phyloP scores from a whole-genome alignment of 495 filamentous ascomycete species.

The Penicillium tannophilum region DNA sequence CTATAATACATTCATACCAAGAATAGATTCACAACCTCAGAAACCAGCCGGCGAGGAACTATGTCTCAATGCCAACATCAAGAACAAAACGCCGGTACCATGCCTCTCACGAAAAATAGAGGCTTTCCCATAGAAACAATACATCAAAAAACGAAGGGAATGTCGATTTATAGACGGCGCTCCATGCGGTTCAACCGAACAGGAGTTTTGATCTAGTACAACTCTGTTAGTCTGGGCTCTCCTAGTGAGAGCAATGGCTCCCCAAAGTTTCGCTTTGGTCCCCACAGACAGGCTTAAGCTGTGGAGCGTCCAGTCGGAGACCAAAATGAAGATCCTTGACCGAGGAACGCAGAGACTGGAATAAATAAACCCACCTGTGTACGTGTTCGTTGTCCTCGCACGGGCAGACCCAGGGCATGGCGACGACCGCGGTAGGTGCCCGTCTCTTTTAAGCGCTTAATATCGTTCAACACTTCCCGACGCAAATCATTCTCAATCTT shows the following conservation, averaged over 20 bases:
- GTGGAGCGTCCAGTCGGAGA: no score
- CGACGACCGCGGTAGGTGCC: slow-evolving; percentile 86
- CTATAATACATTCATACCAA: slow-evolving; percentile 36
- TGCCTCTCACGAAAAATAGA: slow-evolving; percentile 33
- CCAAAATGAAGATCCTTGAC: no score
- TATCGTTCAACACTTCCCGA: slow-evolving; percentile 77
- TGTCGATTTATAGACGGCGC: slow-evolving; percentile 52
- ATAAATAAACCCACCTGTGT: slow-evolving; percentile 61
- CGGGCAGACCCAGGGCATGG: slow-evolving; percentile 87
- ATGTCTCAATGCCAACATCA: slow-evolving; percentile 24
- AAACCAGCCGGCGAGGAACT: neutral
- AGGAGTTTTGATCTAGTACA: slow-evolving; percentile 66
- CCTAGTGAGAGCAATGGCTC: neutral
- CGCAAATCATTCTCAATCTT: slow-evolving; percentile 89
- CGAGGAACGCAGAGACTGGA: no score
- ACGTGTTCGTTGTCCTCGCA: slow-evolving; percentile 83
- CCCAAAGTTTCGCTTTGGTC: neutral
- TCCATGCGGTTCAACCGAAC: slow-evolving; percentile 80
- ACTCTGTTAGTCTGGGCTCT: slow-evolving; percentile 6
- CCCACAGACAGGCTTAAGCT: neutral
- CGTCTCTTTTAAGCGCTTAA: slow-evolving; percentile 84
- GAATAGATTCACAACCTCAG: slow-evolving; percentile 22
- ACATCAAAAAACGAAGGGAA: slow-evolving; percentile 7
- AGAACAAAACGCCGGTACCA: slow-evolving; percentile 45
- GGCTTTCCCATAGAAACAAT: slow-evolving; percentile 19